These are phyloP conservation scores for Flammula alnicola DNA, from an alignment of 1,284 basidiomycete genomes.

Conservation along the genomic window DNA sequence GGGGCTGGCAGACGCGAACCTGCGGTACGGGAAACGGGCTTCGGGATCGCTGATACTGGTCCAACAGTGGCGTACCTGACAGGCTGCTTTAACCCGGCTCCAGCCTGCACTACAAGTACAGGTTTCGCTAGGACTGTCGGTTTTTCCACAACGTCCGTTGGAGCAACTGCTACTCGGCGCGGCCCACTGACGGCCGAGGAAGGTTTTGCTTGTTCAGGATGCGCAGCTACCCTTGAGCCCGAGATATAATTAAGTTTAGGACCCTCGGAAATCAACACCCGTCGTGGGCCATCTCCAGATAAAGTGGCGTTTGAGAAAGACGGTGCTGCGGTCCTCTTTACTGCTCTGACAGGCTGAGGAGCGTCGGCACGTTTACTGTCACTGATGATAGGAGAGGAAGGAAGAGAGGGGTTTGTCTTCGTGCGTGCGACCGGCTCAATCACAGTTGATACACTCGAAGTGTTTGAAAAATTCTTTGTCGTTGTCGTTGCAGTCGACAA, in stretches of 20 bases:
- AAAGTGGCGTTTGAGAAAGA: slow-evolving; percentile 7
- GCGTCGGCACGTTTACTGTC: slow-evolving; percentile 7
- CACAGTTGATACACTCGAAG: slow-evolving; percentile 16
- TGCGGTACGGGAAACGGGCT: slow-evolving; percentile 26
- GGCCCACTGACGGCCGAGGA: slow-evolving; percentile 26
- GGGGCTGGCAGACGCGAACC: slow-evolving; percentile 32
- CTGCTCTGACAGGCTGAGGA: slow-evolving; percentile 7
- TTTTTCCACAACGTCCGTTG: slow-evolving; percentile 15
- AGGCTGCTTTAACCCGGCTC: slow-evolving; percentile 29
- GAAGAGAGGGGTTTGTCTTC: slow-evolving; percentile 3
- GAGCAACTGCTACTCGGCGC: slow-evolving; percentile 28
- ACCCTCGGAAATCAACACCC: slow-evolving; percentile 35
- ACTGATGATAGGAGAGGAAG: slow-evolving; percentile 10
- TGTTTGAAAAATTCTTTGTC: slow-evolving; percentile 11
- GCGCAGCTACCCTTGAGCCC: slow-evolving; percentile 12
- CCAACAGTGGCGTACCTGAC: slow-evolving; percentile 25
- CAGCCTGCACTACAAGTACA: slow-evolving; percentile 5
- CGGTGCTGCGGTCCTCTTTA: slow-evolving; percentile 17
- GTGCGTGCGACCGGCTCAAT: slow-evolving; percentile 9
- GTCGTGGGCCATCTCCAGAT: slow-evolving; percentile 34
- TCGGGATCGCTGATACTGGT: slow-evolving; percentile 31
- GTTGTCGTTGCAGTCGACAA: slow-evolving; percentile 15
- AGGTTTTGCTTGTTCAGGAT: slow-evolving; percentile 16
- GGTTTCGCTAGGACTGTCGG: slow-evolving; percentile 6
- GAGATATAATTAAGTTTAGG: slow-evolving; percentile 18